Base-by-base conservation (phyloP, 441 rosid species). In the Croton laevigatus region DNA sequence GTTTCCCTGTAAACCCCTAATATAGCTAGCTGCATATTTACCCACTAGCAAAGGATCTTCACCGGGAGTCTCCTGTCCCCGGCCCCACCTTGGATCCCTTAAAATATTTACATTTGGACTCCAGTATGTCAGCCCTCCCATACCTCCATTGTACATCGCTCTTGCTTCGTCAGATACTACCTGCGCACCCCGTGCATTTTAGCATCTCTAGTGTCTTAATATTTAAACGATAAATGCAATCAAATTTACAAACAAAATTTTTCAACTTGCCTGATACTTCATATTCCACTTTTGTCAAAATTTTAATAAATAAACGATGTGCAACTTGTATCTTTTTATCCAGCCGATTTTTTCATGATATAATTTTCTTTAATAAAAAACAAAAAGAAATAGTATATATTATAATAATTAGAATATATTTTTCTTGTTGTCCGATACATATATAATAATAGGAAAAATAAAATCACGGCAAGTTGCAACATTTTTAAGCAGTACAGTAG, bases 71-170 rank as follows among this genome's bases (percentile, higher is more conserved):
- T 95, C 99, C 77, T 91, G 99, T 34, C 94, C 95, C 6, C 98
- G 87, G 52, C 99, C 99, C 99, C 99, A 93, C 49, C 99, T 78
- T 19, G 99, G 99, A 76, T 95, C 99, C 44, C 99, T 80, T 20
- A 93, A 82, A 7, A 95, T 83, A 75, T 95, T 95, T 32, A 95
- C 97, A 52, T 93, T 95, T 37, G 99, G 99, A 81, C 97, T 91
- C 99, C 98, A 95, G 37, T 83, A 95, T 0, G 99, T 93, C 34
- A 95, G 85, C 76, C 99, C 99, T 3, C 88, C 97, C 78, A 55
- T 34, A 9, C 98, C 98, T 8, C 95, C 97, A 44, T 95, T 95
- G 80, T 89, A 93, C 99, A 95, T 93, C 20, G 98, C 99, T 65
- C 99, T 81, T 46, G 90, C 99, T 78, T 95, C 99, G 60, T 92